Evolutionary conservation across 768 basidiomycete species (phyloP), one percentile per base, ranked within the genome.

Genomic region (Suillus ampliporus): DNA sequence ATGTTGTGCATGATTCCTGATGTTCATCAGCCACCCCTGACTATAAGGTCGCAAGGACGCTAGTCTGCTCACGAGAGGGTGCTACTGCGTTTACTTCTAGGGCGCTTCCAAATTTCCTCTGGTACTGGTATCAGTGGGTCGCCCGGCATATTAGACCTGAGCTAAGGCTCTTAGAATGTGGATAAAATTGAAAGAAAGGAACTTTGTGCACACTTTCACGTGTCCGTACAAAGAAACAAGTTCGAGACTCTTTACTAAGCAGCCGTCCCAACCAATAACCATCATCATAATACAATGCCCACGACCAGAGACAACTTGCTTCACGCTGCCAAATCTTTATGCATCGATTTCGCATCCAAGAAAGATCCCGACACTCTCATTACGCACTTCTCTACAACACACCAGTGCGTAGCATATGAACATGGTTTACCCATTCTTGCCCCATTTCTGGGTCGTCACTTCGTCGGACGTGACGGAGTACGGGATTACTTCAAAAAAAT

Each of bases 361-460:
- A 76, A 77, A 61, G 68, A 79, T 58, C 52, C 80, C 17, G 72
- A 81, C n/a, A 71, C 65, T 3, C 73, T 89, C 26, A 69, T 89
- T 51, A 70, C 79, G 0, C 80, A 83, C 66, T 89, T 89, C 65
- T 86, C 87, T 11, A 73, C 70, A 7, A 77, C 77, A 0, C 76
- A 78, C 58, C 70, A 76, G 59, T 76, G 79, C 60, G 76, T 78
- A 54, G 85, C 80, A 2, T 63, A 82, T 65, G 88, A 89, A 70
- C 79, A 89, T 57, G 89, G 89, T 17, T 77, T 84, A 31, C 74
- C 77, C 23, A 68, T 67, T 40, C 77, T 88, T 40, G 86, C 86
- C 11, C 85, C 87, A n/a, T 89, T 89, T 71, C 68, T 89, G 7
- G 87, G 88, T 35, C 79, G 75, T 31, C 62, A 71, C 14, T 88